Evolutionary conservation across 176 grass and related monocot species (phyloP), one percentile per base, ranked within the genome.

Genomic region (Carex kokanica): DNA sequence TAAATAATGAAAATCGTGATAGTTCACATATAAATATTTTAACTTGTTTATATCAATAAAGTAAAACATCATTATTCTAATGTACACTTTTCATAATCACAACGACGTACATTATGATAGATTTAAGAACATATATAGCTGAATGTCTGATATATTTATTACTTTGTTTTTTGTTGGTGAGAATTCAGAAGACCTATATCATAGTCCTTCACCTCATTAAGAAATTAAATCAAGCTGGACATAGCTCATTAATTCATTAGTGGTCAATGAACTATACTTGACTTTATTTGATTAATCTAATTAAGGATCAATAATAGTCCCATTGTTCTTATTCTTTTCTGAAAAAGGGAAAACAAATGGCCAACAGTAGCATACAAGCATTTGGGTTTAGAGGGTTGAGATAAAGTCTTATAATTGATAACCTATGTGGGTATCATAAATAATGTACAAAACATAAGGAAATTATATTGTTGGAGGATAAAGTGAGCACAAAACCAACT

Each of bases 171-270:
- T 0, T 58, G 4, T 56, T 62, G 54, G 56, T 17, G 55, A 6
- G n/a, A 62, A 61, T 38, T 80, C 29, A 20, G 54, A 24, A 52
- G 54, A 43, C 15, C 16, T n/a, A 60, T 80, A 80, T 24, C 78
- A 80, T 62, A 57, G 18, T 38, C 27, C 1, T 80, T 62, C 31
- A 53, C 47, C 3, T 80, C 15, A 62, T 38, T 36, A 71, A 71
- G 18, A 80, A 80, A 60, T 16, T 4, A 59, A 80, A 61, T 34
- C 78, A 80, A 80, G 78, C 78, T 80, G 78, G 78, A 80, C 17
- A 62, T 80, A 80, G 78, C 55, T 80, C 78, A 80, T 38, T 60
- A 7, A 43, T 43, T 49, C 12, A 80, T 80, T 5, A 43, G 8
- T 62, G 5, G 58, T 80, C 57, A 80, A 80, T 8, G 15, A 5